These are phyloP conservation scores for Haplosporangium sp. DNA, from an alignment of 371 early-diverging fungal species.

Conservation along the genomic window DNA sequence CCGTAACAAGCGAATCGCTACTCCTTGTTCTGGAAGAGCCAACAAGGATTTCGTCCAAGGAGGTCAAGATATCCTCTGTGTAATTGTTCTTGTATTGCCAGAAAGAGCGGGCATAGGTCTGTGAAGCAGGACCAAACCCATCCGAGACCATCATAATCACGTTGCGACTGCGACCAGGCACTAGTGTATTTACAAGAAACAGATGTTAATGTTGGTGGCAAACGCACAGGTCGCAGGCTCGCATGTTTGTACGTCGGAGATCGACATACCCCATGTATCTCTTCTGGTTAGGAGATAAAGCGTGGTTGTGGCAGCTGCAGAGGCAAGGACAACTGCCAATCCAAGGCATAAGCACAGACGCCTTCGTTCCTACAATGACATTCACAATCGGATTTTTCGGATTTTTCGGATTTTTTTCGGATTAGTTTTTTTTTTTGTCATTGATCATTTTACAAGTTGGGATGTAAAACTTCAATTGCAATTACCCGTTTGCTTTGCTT, in stretches of 20 bases:
- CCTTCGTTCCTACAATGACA: slow-evolving; percentile 17
- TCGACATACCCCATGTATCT: slow-evolving; percentile 8
- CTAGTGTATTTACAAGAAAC: slow-evolving; percentile 1
- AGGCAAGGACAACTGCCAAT: slow-evolving; percentile 29
- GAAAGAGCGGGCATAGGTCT: slow-evolving; percentile 88
- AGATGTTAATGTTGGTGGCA: neutral
- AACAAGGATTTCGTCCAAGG: slow-evolving; percentile 88
- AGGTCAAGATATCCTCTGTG: slow-evolving; percentile 58
- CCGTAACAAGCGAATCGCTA: slow-evolving; percentile 85
- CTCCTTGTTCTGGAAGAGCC: slow-evolving; percentile 91
- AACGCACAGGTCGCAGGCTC: neutral
- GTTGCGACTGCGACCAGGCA: slow-evolving; percentile 61
- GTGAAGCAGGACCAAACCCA: slow-evolving; percentile 94
- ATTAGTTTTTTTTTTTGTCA: neutral
- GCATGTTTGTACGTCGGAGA: neutral
- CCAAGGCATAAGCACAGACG: slow-evolving; percentile 42
- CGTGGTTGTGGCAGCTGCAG: slow-evolving; percentile 33
- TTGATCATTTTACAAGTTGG: neutral
- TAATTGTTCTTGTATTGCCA: slow-evolving; percentile 67
- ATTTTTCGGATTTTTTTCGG: neutral
- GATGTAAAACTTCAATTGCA: too few species aligned
- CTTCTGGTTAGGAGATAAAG: slow-evolving; percentile 19
- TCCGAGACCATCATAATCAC: slow-evolving; percentile 96
- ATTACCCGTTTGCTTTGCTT: slow-evolving; percentile 35
- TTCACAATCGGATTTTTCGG: neutral